phyloP scores from a whole-genome alignment of 805 yeast species.

The Starmerella geochares region DNA sequence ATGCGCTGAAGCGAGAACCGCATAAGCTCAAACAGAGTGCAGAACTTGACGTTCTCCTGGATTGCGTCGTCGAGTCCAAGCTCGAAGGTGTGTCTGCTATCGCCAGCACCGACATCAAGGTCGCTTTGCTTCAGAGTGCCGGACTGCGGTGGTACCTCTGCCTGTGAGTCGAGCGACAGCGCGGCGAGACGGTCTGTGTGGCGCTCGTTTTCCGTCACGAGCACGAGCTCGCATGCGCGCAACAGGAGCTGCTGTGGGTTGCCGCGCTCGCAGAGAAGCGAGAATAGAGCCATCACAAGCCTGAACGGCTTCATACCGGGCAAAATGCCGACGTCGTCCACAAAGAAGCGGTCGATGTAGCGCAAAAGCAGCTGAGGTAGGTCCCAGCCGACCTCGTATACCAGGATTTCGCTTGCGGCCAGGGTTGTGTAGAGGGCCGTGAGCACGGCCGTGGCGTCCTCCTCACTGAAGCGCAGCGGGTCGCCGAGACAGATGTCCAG shows the following conservation, averaged over 20 bases:
- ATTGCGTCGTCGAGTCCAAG: constrained; percentile 12
- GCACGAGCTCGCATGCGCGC: constrained; percentile 56
- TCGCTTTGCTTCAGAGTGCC: constrained; percentile 9
- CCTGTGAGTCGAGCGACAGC: constrained; percentile 29
- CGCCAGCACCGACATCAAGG: constrained; percentile 9
- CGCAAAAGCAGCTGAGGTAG: constrained; percentile 58
- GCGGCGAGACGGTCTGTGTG: constrained; percentile 22
- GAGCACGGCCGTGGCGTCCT: constrained; percentile 36
- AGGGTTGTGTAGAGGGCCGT: constrained; percentile 35
- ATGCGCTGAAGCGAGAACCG: constrained; percentile 50
- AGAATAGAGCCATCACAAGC: constrained; percentile 38
- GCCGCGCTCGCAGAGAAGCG: constrained; percentile 55
- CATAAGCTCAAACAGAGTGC: constrained; percentile 57
- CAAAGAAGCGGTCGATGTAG: constrained; percentile 34
- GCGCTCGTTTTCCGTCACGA: constrained; percentile 15
- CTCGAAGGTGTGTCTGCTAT: constrained; percentile 16
- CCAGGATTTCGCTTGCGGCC: constrained; percentile 38
- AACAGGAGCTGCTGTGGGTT: constrained; percentile 73
- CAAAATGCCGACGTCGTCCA: constrained; percentile 21
- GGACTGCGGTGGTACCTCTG: constrained; percentile 22
- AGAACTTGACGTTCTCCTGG: constrained; percentile 41
- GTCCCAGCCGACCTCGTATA: constrained; percentile 81
- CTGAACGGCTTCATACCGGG: constrained; percentile 33
- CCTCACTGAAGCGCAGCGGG: constrained; percentile 38
- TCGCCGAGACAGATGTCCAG: constrained; percentile 52